Base-by-base conservation (phyloP, 2,329 filamentous ascomycete genomes). In the Exophiala alcalophila region DNA sequence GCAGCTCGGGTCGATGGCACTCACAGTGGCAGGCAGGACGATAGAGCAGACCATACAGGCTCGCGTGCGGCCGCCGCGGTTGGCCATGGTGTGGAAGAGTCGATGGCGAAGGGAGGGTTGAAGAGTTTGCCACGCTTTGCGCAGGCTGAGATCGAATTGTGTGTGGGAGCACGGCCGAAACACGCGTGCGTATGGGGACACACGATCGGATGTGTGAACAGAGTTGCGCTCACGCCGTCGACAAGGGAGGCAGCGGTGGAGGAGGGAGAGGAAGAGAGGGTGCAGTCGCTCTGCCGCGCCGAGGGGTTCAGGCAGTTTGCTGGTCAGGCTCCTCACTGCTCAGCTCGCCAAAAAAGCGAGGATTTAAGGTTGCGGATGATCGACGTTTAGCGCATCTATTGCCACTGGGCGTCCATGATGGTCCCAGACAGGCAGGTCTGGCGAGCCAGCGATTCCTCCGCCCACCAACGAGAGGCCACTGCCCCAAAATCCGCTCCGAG, bases 31-130 rank as follows among this genome's bases (percentile, higher is more conserved):
- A 49, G 86, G 83, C 74, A 91, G 88, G 54, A 97, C 87, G 62
- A 97, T 85, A 40, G 88, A 91, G 79, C 92, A 98, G 57, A 97
- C 88, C 89, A 98, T 96, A 75, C 92, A 98, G 60, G 92, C 92
- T 68, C 92, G 90, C 64, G 86, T 83, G 68, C 90, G 86, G 71
- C 36, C 28, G 84, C 80, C 89, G 65, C 81, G 84, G 43, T 74
- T 70, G 56, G 71, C 67, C 53, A 66, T 69, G 47, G 31, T 47
- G 24, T 29, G 4, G 30, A 37, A 28, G 33, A 14, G 19, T 39
- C 23, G 36, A 41, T 11, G 14, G 31, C 35, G 4, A 21, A 5
- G 20, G n/a, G 11, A 14, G 25, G 30, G 21, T 12, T 12, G 12
- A 10, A 31, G 16, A 15, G 23, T 33, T 33, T 33, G 30, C 12